phyloP scores from a whole-genome alignment of 805 yeast species.

The Kodamaea laetipori region DNA sequence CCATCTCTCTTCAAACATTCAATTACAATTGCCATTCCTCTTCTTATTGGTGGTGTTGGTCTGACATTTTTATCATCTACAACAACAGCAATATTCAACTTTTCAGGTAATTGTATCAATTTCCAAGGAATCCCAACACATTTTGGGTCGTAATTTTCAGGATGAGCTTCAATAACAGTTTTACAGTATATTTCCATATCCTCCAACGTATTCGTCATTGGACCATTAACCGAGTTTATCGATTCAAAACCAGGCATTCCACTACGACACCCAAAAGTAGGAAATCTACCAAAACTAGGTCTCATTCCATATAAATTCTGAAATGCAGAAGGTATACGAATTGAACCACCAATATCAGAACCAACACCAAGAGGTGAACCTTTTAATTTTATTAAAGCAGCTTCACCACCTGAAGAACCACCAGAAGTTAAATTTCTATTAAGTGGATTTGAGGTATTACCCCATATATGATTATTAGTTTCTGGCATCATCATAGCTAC shows the following conservation, averaged over 20 bases:
- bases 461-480: conserved; percentile 46
- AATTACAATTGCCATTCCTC: conserved; percentile 42
- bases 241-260: conserved; percentile 39
- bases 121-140: conserved; percentile 56
- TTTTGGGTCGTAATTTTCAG: conserved; percentile 54
- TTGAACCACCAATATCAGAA: conserved; percentile 55
- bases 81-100: conserved; percentile 47
- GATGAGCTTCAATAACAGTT: conserved; percentile 38
- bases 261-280: conserved; percentile 34
- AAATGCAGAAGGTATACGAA: conserved; percentile 50
- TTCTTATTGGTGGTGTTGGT: conserved; percentile 58
- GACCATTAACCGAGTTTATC: conserved; percentile 50
- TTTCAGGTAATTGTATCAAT: conserved; percentile 32
- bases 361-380: conserved; percentile 58
- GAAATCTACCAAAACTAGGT: conserved; percentile 50
- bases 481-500: conserved; percentile 54
- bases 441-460: conserved; percentile 49
- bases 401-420: conserved; percentile 60
- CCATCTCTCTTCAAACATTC: conserved; percentile 45
- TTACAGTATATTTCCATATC: conserved; percentile 42
- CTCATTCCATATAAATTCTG: conserved; percentile 45
- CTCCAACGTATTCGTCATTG: conserved; percentile 42
- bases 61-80: conserved; percentile 45
- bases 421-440: conserved; percentile 48
- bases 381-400: conserved; percentile 45